Conservation (phyloP, 208 protist species). For the Trypanosoma boissoni region DNA sequence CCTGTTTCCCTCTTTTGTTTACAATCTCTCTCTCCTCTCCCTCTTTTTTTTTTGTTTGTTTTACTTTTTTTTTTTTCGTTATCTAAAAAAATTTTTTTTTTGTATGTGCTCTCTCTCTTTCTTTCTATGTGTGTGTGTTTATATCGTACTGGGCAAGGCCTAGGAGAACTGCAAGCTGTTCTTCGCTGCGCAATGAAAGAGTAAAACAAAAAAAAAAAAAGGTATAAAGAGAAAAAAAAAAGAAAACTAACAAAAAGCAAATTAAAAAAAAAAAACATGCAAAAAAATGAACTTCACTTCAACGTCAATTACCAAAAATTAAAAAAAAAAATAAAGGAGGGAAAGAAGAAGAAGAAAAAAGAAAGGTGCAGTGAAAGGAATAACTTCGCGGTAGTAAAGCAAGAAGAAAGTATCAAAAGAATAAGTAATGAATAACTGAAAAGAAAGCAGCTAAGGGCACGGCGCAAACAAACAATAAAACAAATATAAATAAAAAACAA, state of each 20-base stretch:
- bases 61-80: too few relatives aligned
- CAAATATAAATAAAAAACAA: not conserved
- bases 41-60: too few relatives aligned
- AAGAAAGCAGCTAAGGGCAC: not conserved
- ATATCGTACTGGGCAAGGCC: too few relatives aligned
- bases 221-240: not conserved
- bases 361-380: not conserved
- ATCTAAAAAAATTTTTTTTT: too few relatives aligned
- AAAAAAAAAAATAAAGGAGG: constrained; percentile 13
- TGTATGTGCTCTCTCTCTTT: too few relatives aligned
- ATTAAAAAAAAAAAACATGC: not conserved
- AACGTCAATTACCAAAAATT: constrained; percentile 5
- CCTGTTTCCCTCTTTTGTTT: too few relatives aligned
- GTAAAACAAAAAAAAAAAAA: constrained; percentile 16
- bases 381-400: not conserved
- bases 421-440: constrained; percentile 3
- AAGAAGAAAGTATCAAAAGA: not conserved
- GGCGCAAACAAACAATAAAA: not conserved
- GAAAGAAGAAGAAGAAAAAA: constrained; percentile 7
- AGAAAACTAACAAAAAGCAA: constrained; percentile 9
- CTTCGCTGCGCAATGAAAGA: not conserved
- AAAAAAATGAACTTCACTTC: constrained; percentile 8
- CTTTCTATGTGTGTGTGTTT: not conserved
- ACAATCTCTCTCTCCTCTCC: too few relatives aligned
- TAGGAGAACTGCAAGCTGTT: too few relatives aligned